These are phyloP conservation scores for Discostella pseudostelligera DNA, from an alignment of 108 stramenopile species.

Conservation along the genomic window DNA sequence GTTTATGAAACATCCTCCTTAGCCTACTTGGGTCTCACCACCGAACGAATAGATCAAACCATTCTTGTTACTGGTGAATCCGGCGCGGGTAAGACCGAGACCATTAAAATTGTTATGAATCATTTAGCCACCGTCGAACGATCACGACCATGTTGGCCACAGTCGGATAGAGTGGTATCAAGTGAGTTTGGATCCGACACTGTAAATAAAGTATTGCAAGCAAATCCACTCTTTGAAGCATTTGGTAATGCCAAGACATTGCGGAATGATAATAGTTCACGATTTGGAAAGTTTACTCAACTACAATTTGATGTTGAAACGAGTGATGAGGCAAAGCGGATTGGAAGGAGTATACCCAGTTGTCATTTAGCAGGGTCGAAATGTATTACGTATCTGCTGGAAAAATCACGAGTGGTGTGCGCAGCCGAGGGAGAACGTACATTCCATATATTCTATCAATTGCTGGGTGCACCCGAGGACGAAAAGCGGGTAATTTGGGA, in stretches of 20 bases:
- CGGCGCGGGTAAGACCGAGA: conserved; percentile 92
- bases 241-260: conserved; percentile 92
- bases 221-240: conserved; percentile 91
- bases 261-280: conserved; percentile 83
- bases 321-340: conserved; percentile 29
- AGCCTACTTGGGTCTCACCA: conserved; percentile 68
- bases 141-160: conserved; percentile 47
- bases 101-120: conserved; percentile 86
- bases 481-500: conserved; percentile 62
- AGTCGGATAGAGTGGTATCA: conserved; percentile 19
- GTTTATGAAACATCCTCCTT: conserved; percentile 75
- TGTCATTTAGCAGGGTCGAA: conserved; percentile 76
- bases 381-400: conserved; percentile 91
- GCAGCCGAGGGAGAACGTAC: conserved; percentile 96
- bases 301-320: conserved; percentile 75
- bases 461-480: conserved; percentile 85
- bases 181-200: conserved; percentile 44
- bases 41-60: conserved; percentile 59
- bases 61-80: conserved; percentile 86
- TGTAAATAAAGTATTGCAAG: conserved; percentile 82
- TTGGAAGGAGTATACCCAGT: conserved; percentile 46
- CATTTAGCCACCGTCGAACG: conserved; percentile 76
- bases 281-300: conserved; percentile 93
- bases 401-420: conserved; percentile 92
- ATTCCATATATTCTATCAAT: conserved; percentile 99